A percentile compares a stretch with the other conserved stretches of the same genome.
Evolutionary conservation across 352 stramenopile species (phyloP).

Genomic region (Globisporangium mamillatum): DNA sequence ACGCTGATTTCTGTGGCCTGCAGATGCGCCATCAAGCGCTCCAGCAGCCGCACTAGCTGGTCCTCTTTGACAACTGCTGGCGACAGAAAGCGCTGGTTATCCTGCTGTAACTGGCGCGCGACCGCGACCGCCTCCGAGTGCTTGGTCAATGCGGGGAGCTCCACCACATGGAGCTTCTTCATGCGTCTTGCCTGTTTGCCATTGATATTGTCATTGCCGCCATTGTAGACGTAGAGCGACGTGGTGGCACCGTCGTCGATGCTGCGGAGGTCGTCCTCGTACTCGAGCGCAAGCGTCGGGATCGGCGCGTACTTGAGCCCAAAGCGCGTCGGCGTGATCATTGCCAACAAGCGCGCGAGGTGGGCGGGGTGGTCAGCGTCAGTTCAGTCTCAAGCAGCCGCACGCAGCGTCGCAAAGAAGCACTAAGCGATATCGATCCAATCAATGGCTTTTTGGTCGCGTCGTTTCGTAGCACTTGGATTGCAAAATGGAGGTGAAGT

Average conservation of each 20-base stretch:
- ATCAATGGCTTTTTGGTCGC: neutral
- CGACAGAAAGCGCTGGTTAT: conserved; percentile 60
- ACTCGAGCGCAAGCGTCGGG: conserved; percentile 79
- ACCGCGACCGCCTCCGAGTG: conserved; percentile 45
- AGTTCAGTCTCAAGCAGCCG: neutral
- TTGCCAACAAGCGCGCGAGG: conserved; percentile 10
- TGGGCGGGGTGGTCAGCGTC: neutral
- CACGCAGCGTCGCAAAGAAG: neutral
- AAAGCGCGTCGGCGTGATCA: conserved; percentile 77
- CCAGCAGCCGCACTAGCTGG: conserved; percentile 61
- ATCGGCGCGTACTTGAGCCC: conserved; percentile 82
- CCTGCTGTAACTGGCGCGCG: conserved; percentile 52
- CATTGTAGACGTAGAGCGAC: conserved; percentile 62
- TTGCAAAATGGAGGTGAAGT: neutral
- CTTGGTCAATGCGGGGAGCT: conserved; percentile 60
- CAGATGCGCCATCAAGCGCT: conserved; percentile 59
- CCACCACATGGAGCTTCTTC: conserved; percentile 76
- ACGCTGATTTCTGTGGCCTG: conserved; percentile 16
- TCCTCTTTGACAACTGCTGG: conserved; percentile 60
- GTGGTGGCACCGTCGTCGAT: conserved; percentile 31
- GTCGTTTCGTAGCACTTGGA: neutral
- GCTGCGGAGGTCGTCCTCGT: conserved; percentile 54
- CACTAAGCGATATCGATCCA: neutral
- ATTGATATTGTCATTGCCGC: conserved; percentile 11
- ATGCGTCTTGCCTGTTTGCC: conserved; percentile 8